Evolutionary conservation across 352 stramenopile genomes (phyloP), one percentile per base, ranked within the genome.

Genomic region (Phytophthora multivora): DNA sequence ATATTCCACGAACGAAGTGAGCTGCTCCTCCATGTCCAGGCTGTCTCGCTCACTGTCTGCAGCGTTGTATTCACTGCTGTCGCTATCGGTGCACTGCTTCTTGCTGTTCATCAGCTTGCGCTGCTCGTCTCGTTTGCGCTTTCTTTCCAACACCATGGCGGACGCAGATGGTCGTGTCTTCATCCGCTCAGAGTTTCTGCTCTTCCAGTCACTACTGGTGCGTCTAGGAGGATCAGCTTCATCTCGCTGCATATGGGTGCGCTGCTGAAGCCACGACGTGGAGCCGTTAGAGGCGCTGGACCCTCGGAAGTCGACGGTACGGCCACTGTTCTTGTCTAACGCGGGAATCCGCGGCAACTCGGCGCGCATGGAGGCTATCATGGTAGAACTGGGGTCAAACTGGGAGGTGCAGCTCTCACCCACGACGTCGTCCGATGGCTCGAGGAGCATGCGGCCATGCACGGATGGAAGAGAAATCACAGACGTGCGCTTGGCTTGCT

Each of bases 1-100:
- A 55, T 86, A 87, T 86, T 89, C 80, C 33, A 82, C 66, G 28
- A 89, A 89, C 0, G 67, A 66, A 4, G 64, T 79, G 23, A 89
- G 63, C 42, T 87, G 66, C 21, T 79, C 63, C 21, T 82, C 70
- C 63, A 75, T 77, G 33, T 77, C 67, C n/a, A 77, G 16, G 46
- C 51, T 70, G 30, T 75, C 66, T 51, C 21, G 60, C 21, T 79
- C 63, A 25, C 59, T 69, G 42, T 69, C 64, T n/a, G 38, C 54
- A 11, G 43, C 45, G 11, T 67, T 70, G 7, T 28, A 58, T 23
- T 81, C 66, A 28, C 61, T 76, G 35, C 52, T 18, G 16, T 77
- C 66, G 23, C 57, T 71, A 19, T 68, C 52, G 36, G 42, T 56
- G 33, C 48, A 69, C 36, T 61, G 57, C 21, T 54, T 62, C 41